Conservation (phyloP, 2,329 filamentous ascomycete species). For the Annulohypoxylon truncatum region DNA sequence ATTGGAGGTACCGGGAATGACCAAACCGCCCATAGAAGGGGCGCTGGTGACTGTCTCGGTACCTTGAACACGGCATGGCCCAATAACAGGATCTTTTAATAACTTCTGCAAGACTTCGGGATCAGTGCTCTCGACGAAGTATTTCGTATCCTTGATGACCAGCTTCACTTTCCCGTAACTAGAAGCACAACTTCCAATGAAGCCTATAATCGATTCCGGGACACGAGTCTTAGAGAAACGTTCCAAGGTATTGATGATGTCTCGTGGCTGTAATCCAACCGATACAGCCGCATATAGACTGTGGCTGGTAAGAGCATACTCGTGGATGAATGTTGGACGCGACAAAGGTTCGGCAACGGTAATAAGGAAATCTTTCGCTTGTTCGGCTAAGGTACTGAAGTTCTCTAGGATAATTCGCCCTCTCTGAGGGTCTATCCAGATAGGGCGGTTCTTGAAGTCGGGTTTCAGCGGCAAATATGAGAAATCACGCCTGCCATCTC, state of each 20-base stretch:
- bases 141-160: slow-evolving; percentile 92
- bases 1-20: slow-evolving; percentile 94
- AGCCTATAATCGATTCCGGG: slow-evolving; percentile 81
- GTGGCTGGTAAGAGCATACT: slow-evolving; percentile 91
- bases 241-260: slow-evolving; percentile 91
- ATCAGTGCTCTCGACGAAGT: slow-evolving; percentile 93
- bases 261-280: slow-evolving; percentile 87
- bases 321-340: slow-evolving; percentile 89
- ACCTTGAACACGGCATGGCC: slow-evolving; percentile 79
- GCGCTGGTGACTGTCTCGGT: slow-evolving; percentile 80
- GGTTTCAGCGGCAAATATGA: slow-evolving; percentile 85
- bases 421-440: slow-evolving; percentile 92
- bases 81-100: slow-evolving; percentile 86
- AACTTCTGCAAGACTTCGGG: slow-evolving; percentile 86
- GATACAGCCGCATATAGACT: slow-evolving; percentile 96
- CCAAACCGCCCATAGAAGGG: slow-evolving; percentile 85
- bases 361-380: slow-evolving; percentile 93
- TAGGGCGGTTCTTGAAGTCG: slow-evolving; percentile 87
- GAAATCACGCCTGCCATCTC: slow-evolving; percentile 71
- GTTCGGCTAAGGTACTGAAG: slow-evolving; percentile 86
- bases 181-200: slow-evolving; percentile 82
- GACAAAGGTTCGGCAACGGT: slow-evolving; percentile 95
- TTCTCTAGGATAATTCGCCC: slow-evolving; percentile 93
- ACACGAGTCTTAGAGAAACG: slow-evolving; percentile 89
- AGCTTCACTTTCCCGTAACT: slow-evolving; percentile 97